phyloP scores from a whole-genome alignment of 306 rosid genomes.

The Vicia faba region DNA sequence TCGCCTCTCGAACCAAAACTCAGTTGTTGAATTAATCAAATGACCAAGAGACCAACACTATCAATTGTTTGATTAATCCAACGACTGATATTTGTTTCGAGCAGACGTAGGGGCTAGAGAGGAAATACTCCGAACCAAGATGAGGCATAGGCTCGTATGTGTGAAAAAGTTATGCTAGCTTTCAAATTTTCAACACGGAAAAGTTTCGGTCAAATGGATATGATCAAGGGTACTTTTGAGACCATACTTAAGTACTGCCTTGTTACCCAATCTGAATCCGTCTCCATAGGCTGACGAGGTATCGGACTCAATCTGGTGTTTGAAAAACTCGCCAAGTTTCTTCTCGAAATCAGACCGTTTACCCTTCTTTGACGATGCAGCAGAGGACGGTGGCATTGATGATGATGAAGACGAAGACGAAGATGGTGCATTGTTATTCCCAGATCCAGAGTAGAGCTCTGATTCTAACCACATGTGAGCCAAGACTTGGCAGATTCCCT shows the following conservation, averaged over 20 bases:
- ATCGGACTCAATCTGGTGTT: slow-evolving; percentile 90
- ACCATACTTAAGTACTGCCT: slow-evolving; percentile 70
- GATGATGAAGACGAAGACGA: slow-evolving; percentile 51
- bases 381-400: slow-evolving; percentile 48
- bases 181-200: slow-evolving; percentile 54
- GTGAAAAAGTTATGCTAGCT: slow-evolving; percentile 26
- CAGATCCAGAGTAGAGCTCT: slow-evolving; percentile 67
- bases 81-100: not conserved
- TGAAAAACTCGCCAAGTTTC: slow-evolving; percentile 86
- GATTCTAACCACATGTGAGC: slow-evolving; percentile 97
- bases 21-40: not conserved
- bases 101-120: not conserved
- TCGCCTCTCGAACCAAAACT: not conserved
- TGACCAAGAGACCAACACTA: not conserved
- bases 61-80: not conserved
- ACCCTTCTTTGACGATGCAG: slow-evolving; percentile 75
- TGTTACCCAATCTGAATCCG: slow-evolving; percentile 79
- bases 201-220: slow-evolving; percentile 78
- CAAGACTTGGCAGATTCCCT: slow-evolving; percentile 97
- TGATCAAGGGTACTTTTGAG: slow-evolving; percentile 90
- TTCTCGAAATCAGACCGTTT: slow-evolving; percentile 83
- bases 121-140: not conserved
- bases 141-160: slow-evolving; percentile 15
- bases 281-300: slow-evolving; percentile 90
- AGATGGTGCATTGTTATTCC: slow-evolving; percentile 46